Percentiles rank a stretch among this genome's conserved stretches.
Evolutionary conservation across 2,329 filamentous ascomycete species (phyloP).

Genomic region (Xenosphaeropsis pyriputrescens): DNA sequence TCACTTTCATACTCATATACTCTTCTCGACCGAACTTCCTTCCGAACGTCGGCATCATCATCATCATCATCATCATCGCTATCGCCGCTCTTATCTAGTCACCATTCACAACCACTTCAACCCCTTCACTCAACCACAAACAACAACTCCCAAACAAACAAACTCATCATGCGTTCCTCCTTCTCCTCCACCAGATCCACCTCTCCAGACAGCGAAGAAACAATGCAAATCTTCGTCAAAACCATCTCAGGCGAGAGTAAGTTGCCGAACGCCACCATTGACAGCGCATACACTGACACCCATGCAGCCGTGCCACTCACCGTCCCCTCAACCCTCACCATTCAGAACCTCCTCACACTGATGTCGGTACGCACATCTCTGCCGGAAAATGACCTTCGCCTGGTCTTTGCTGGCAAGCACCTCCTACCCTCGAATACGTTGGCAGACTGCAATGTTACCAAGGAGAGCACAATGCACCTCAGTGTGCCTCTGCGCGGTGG

Average conservation of each 20-base stretch:
- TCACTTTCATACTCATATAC: too few species aligned
- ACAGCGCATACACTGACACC: neutral
- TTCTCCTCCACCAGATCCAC: conserved; percentile 14
- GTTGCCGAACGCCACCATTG: conserved; percentile 10
- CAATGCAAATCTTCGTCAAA: conserved; percentile 48
- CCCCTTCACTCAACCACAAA: neutral
- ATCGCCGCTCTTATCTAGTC: neutral
- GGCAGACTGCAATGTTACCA: conserved; percentile 28
- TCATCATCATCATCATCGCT: too few species aligned
- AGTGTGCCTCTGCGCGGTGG: conserved; percentile 36
- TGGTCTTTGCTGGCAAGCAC: conserved; percentile 42
- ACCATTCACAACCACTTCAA: neutral
- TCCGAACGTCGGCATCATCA: too few species aligned
- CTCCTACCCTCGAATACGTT: conserved; percentile 27
- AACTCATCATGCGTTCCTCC: conserved; percentile 13
- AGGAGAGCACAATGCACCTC: conserved; percentile 35
- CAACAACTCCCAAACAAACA: neutral
- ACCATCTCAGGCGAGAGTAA: conserved; percentile 40
- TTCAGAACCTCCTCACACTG: conserved; percentile 38
- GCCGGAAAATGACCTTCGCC: conserved; percentile 32
- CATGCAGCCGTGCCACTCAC: conserved; percentile 37
- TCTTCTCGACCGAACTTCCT: too few species aligned
- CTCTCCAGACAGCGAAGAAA: conserved; percentile 28
- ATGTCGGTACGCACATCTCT: conserved; percentile 41
- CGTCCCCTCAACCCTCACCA: conserved; percentile 34